phyloP scores from a whole-genome alignment of 108 stramenopile species.

The Nitzschia sp. region DNA sequence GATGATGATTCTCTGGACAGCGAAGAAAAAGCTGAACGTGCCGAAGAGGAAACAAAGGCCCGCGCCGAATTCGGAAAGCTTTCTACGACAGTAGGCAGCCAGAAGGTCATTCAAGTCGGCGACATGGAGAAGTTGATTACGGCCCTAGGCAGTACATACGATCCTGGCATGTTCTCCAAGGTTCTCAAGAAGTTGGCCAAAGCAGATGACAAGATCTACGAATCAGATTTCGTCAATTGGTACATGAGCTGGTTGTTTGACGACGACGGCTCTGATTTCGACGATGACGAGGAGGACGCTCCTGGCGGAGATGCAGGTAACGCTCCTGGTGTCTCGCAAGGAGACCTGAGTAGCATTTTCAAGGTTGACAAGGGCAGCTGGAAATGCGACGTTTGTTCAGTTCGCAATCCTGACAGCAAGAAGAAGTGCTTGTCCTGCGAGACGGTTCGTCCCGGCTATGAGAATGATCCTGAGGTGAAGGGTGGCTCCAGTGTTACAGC shows the following conservation, averaged over 20 bases:
- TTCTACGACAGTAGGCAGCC: conserved; percentile 18
- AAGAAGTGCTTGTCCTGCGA: conserved; percentile 82
- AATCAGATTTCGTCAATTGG: conserved; percentile 74
- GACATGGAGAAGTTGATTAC: conserved; percentile 78
- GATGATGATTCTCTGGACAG: conserved; percentile 52
- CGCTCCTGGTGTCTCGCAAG: conserved; percentile 7
- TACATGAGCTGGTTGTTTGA: conserved; percentile 90
- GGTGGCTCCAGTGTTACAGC: background rate
- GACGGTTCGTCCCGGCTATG: conserved; percentile 65
- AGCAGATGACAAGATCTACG: conserved; percentile 24
- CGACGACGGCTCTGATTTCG: conserved; percentile 25
- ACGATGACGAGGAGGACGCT: conserved; percentile 44
- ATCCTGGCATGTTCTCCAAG: conserved; percentile 80
- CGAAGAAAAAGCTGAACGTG: conserved; percentile 51
- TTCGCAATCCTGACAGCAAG: conserved; percentile 54
- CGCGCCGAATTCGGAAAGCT: conserved; percentile 43
- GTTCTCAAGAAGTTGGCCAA: conserved; percentile 61
- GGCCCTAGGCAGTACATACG: conserved; percentile 83
- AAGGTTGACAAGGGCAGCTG: conserved; percentile 66
- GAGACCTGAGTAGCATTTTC: conserved; percentile 56
- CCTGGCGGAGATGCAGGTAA: conserved; percentile 22
- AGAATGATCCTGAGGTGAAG: conserved; percentile 19
- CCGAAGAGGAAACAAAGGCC: conserved; percentile 72
- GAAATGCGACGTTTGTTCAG: conserved; percentile 87
- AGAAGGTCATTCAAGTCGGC: conserved; percentile 26